Evolutionary conservation across 768 basidiomycete species (phyloP), one percentile per base, ranked within the genome.

Genomic region (Neoboletus magnificus): DNA sequence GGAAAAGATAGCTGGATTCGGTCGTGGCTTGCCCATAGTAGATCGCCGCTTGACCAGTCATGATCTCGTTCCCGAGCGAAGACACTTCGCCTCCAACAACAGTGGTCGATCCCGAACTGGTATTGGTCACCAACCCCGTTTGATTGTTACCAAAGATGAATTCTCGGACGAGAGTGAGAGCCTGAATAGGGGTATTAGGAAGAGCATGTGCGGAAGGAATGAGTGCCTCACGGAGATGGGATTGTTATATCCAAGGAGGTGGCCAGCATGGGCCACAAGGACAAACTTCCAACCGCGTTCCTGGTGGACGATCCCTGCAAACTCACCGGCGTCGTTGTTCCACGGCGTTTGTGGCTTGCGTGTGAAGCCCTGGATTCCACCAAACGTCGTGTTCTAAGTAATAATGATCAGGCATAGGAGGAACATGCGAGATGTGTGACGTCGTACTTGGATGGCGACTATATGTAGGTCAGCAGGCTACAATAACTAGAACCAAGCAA

Each of bases 321-420:
- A 76, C 48, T 80, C 71, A n/a, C 81, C 81, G 1, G 66, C 62
- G 48, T 85, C 83, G 54, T 82, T 80, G 48, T 70, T 72, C 85
- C 86, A 89, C 0, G 82, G 79, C 1, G 88, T 89, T 1, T 82
- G 77, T 3, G 88, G 88, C 54, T 77, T 79, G 41, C 81, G 75
- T 0, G 84, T 82, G 66, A 91, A 91, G 3, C 88, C 88, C 69
- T 85, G 85, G 39, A 83, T 83, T 9, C 87, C 87, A 30, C 87
- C 86, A 62, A 89, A 91, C 1, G 87, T 90, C n/a, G 86, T 87
- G 63, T 91, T 91, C 84, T 88, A 57, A 0, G 55, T 15, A 2
- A 36, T 1, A 23, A 12, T n/a, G 16, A 9, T 60, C 23, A 51
- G 55, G 51, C 15, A 50, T 1, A 4, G 5, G n/a, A 22, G 29